phyloP scores from a whole-genome alignment of 2,329 filamentous ascomycete species.

The Elsinoe necatrix region DNA sequence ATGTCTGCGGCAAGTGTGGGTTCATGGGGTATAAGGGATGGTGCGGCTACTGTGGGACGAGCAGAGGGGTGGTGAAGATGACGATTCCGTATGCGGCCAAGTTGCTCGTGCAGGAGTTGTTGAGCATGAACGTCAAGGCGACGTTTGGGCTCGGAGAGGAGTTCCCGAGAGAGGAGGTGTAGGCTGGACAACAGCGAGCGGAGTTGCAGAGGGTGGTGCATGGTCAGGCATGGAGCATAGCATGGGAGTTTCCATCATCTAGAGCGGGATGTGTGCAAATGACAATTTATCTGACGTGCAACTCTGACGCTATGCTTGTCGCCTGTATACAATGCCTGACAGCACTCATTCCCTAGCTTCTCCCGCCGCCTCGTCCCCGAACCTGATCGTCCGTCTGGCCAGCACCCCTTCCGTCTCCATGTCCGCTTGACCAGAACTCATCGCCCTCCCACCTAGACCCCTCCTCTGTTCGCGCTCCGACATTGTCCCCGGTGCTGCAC shows the following conservation, averaged over 20 bases:
- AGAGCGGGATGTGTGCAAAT: background rate
- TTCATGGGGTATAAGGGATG: constrained; percentile 93
- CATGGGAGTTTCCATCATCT: background rate
- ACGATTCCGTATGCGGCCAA: constrained; percentile 97
- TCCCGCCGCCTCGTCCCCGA: background rate
- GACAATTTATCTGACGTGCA: background rate
- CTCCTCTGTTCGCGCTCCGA: background rate
- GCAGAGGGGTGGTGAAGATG: constrained; percentile 78
- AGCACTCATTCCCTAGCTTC: background rate
- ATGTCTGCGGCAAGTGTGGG: constrained; percentile 89
- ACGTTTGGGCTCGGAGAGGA: constrained; percentile 85
- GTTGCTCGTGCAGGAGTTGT: constrained; percentile 86
- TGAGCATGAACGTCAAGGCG: constrained; percentile 98
- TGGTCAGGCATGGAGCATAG: background rate
- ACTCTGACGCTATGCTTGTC: background rate
- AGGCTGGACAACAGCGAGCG: constrained; percentile 14
- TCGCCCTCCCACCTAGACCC: background rate
- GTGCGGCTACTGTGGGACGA: constrained; percentile 87
- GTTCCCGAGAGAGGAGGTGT: constrained; percentile 52
- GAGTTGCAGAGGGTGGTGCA: background rate
- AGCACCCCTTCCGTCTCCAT: background rate
- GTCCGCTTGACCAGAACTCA: background rate
- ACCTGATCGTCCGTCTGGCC: constrained; percentile 10
- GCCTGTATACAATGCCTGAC: too few species aligned
- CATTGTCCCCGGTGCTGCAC: too few species aligned